Evolutionary conservation across 2,329 filamentous ascomycete genomes (phyloP), one percentile per base, ranked within the genome.

Genomic region (Cryphonectria naterciae): DNA sequence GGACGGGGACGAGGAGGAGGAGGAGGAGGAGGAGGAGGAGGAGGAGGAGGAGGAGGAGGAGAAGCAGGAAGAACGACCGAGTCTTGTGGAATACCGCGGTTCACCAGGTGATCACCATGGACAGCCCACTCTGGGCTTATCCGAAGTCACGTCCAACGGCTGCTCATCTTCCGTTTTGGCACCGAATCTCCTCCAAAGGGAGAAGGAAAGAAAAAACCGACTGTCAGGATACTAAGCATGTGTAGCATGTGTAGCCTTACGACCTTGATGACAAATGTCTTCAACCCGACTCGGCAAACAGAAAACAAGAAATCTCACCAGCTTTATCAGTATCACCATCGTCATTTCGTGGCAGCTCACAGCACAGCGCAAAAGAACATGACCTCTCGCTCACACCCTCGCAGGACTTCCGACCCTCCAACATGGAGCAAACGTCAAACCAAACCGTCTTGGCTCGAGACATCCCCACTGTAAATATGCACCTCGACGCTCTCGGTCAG

Each of bases 391-490:
- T 41, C 41, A 19, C 43, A 28, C 43, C 63, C 25, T 28, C n/a
- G 43, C 64, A 65, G 15, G 35, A 37, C 64, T 54, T 52, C 64
- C 32, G 43, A 54, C 46, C 64, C 64, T 65, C 32, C 64, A 54
- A 54, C 64, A 54, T 49, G 28, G 43, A 15, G n/a, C 17, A 49
- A 11, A 49, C 28, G 28, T 56, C 43, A 52, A 39, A 56, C 46
- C 64, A 52, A 11, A 19, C 64, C 43, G 46, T 22, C 32, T 37
- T 54, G 64, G 46, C 46, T 65, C 46, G 64, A 65, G 28, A 54
- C 32, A 56, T 52, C 64, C 46, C 64, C 64, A 65, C 64, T 54
- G 35, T 65, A n/a, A 35, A 54, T 65, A 54, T 65, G 64, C 64
- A 65, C 46, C 32, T 65, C 64, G 46, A 65, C 25, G 19, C 35